Evolutionary conservation across 139 green algal species (phyloP).

Genomic region (Spirogloea muscicola): DNA sequence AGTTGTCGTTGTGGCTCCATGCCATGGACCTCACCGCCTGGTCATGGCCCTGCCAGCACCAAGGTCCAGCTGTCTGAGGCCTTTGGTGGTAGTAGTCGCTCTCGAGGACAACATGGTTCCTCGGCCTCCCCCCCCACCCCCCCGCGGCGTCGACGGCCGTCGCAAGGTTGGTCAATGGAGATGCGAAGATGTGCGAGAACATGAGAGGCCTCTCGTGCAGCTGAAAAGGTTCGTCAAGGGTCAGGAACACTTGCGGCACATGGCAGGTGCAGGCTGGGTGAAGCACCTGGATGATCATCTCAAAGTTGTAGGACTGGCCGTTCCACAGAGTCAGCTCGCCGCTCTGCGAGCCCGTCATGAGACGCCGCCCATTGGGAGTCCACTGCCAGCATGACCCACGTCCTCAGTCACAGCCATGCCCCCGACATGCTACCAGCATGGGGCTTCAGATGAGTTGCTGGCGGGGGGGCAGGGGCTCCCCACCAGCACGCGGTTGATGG

Average conservation of each 20-base stretch:
- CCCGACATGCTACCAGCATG: background rate
- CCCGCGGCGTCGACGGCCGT: background rate
- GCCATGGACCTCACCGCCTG: constrained; percentile 61
- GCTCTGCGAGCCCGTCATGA: constrained; percentile 73
- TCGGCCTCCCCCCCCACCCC: constrained; percentile 6
- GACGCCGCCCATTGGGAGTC: constrained; percentile 81
- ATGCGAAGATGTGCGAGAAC: too few species aligned
- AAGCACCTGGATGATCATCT: constrained; percentile 77
- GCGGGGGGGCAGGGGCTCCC: too few species aligned
- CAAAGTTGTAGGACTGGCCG: constrained; percentile 75
- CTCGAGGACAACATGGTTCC: background rate
- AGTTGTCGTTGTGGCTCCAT: constrained; percentile 74
- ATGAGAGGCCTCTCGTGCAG: too few species aligned
- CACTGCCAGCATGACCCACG: too few species aligned
- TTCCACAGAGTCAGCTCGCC: constrained; percentile 92
- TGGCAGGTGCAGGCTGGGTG: too few species aligned
- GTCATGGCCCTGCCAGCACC: constrained; percentile 58
- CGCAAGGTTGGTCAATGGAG: background rate
- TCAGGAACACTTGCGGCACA: background rate
- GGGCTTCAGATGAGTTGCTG: background rate
- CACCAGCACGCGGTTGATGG: constrained; percentile 34
- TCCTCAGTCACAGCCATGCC: too few species aligned
- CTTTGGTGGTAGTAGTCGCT: too few species aligned
- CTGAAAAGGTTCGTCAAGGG: too few species aligned
- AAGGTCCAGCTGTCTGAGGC: too few species aligned